Base-by-base conservation (phyloP, 768 basidiomycete genomes). In the Punctularia strigosozonata region DNA sequence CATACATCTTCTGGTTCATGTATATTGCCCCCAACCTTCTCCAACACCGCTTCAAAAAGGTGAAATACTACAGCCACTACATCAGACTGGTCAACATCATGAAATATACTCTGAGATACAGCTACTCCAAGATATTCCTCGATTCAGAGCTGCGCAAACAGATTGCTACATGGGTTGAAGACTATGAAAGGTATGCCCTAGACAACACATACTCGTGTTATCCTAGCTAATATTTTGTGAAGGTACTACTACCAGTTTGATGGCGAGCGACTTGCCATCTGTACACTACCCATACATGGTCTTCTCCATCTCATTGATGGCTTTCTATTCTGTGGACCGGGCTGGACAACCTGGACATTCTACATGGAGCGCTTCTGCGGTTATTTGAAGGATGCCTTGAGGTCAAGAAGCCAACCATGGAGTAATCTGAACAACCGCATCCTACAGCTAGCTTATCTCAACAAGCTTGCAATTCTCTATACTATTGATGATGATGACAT, bases 321-420 rank as follows among this genome's bases (percentile, higher is more conserved):
- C 15, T 50, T 55, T 35, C 19, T 19, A n/a, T 13, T 25, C 14
- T 42, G 36, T 6, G 46, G 48, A 2, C 54, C 54, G 2, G 39
- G 46, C 2, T 53, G 54, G 44, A 33, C 41, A 3, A 44, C 37
- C 4, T 54, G 54, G 54, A 38, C 50, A 3, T 53, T 56, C 31
- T 35, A 39, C 3, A 43, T 51, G 42, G 53, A 56, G 25, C 23
- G 51, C 6, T 49, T 38, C 25, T 55, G 53, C 38, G 45, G 47
- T 2, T 12, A 20, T 19, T 40, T 55, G 14, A 38, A 46, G 30
- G 26, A n/a, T 14, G 30, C 13, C 10, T 21, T 50, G 24, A 45
- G 31, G 19, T 51, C 46, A 18, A 35, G 31, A 4, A 22, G 15
- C 13, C 34, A 43, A 12, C 53, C 53, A 7, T 49, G 42, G 40